Conservation (phyloP, 2,329 filamentous ascomycete species). For the Penicillium sp. region DNA sequence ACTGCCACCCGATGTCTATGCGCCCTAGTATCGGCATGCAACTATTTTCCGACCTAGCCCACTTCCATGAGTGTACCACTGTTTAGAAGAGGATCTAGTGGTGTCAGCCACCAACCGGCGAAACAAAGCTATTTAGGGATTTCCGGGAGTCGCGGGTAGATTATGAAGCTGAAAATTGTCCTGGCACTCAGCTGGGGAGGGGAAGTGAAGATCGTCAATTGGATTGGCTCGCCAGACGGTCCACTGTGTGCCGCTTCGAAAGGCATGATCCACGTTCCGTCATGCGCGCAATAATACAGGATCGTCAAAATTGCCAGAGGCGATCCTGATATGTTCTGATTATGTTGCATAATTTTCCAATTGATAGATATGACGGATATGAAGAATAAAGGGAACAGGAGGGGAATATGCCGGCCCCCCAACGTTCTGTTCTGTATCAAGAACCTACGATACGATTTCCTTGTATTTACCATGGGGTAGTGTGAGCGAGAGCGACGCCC, state of each 20-base stretch:
- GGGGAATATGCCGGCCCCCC: too few species aligned
- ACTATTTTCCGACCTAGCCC: conserved; percentile 16
- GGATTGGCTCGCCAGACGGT: conserved; percentile 18
- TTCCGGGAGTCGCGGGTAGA: neutral
- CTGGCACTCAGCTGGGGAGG: conserved; percentile 1
- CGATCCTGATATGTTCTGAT: too few species aligned
- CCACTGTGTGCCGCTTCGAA: conserved; percentile 12
- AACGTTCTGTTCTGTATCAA: too few species aligned
- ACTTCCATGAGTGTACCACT: neutral
- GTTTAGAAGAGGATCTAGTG: neutral
- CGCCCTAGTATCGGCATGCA: conserved; percentile 5
- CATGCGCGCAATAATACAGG: conserved; percentile 23
- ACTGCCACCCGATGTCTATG: neutral
- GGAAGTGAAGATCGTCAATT: conserved; percentile 5
- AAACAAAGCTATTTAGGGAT: neutral
- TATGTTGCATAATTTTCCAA: too few species aligned
- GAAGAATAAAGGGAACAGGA: too few species aligned
- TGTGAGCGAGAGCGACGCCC: too few species aligned
- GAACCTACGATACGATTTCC: too few species aligned
- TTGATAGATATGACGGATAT: too few species aligned
- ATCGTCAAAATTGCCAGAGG: conserved; percentile 5
- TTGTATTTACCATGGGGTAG: too few species aligned
- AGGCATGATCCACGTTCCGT: conserved; percentile 25
- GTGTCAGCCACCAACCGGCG: neutral
- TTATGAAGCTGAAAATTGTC: conserved; percentile 3